These are phyloP conservation scores for Colletotrichum abscissum DNA, from an alignment of 2,329 filamentous ascomycete species.

Conservation along the genomic window DNA sequence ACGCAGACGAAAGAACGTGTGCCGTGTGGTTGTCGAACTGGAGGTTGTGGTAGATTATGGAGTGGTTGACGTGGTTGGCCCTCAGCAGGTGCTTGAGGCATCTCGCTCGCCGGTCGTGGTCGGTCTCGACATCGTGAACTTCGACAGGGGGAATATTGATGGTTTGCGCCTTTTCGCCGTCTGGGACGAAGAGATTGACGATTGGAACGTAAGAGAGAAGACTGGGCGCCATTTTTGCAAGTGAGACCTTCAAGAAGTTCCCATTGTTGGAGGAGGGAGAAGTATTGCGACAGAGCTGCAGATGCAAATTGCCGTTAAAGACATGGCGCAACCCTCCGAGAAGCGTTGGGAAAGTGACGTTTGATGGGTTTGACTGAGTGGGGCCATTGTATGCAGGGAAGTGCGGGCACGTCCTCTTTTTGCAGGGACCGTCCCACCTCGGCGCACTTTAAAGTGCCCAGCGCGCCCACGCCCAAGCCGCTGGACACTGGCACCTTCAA, in stretches of 20 bases:
- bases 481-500: slow-evolving; percentile 1
- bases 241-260: background rate
- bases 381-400: slow-evolving; percentile 14
- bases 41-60: slow-evolving; percentile 81
- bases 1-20: slow-evolving; percentile 86
- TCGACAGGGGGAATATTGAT: slow-evolving; percentile 75
- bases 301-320: background rate
- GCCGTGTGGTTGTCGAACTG: slow-evolving; percentile 85
- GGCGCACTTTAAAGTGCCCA: slow-evolving; percentile 19
- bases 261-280: background rate
- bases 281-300: background rate
- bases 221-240: slow-evolving; percentile 43
- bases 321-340: slow-evolving; percentile 27
- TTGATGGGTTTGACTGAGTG: slow-evolving; percentile 31
- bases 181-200: slow-evolving; percentile 49
- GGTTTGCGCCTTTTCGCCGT: slow-evolving; percentile 42
- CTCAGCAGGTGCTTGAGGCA: slow-evolving; percentile 91
- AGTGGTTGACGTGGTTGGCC: slow-evolving; percentile 91
- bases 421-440: slow-evolving; percentile 15
- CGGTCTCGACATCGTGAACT: slow-evolving; percentile 83
- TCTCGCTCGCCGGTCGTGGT: slow-evolving; percentile 80
- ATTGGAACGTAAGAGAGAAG: slow-evolving; percentile 56
- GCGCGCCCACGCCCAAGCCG: slow-evolving; percentile 4
- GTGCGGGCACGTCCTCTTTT: slow-evolving; percentile 1
- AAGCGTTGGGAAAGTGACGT: slow-evolving; percentile 34